Evolutionary conservation across 179 eudicot genomes (phyloP), one percentile per base, ranked within the genome.

Genomic region (Sideroxylon spinosum): DNA sequence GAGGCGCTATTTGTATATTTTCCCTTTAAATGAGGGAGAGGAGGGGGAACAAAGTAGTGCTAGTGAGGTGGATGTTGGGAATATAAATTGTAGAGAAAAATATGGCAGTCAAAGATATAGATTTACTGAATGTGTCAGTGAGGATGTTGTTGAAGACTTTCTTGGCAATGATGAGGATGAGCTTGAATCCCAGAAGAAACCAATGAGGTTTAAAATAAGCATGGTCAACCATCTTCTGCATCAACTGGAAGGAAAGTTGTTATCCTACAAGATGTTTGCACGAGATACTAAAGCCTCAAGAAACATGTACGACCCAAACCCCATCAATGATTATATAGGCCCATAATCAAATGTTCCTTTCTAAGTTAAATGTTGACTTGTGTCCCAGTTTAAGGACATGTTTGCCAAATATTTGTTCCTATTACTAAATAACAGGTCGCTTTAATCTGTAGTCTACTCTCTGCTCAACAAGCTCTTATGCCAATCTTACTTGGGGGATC

Each of bases 241-340:
- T 59, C 92, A 86, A 68, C 71, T 95, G 73, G 95, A 95, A 86
- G 97, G 97, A 64, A 95, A 91, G 76, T 80, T 89, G 81, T 88
- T 93, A 68, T 95, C 98, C 19, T 95, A 90, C 85, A 93, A 85
- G 81, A 90, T 95, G 90, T 95, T 95, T 87, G 98, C 98, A 56
- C 89, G 98, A 44, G 98, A 95, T 79, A 91, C 97, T 29, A 95
- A 93, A 87, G 90, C 97, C 81, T 86, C 97, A 75, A 87, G 98
- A 79, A 95, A 90, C 80, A 79, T 69, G 97, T 93, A 85, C 89
- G 98, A 64, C 46, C 55, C 9, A 59, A 23, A 63, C 5, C 26
- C 77, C 44, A 16, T 65, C 62, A 20, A n/a, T 66, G 7, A 44
- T 14, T 64, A 16, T 60, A 32, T 26, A 8, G 71, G 16, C 28